Conservation (phyloP, 768 basidiomycete genomes). For the Nidularia sp. region DNA sequence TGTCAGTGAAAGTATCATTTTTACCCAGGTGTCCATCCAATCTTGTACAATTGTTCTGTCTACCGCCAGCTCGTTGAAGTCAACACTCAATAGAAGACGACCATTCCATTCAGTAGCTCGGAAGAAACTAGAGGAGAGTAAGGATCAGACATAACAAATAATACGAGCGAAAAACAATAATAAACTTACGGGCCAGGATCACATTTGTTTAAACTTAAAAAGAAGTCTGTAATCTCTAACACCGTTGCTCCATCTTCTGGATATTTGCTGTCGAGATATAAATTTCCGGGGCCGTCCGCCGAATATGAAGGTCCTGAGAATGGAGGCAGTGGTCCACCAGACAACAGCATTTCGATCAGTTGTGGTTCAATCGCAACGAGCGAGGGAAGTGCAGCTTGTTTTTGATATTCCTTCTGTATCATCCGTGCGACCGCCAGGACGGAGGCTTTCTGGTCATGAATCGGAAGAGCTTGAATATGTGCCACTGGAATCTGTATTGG, state of each 20-base stretch:
- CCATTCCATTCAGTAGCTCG: slow-evolving; percentile 13
- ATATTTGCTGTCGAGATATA: slow-evolving; percentile 8
- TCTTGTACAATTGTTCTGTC: slow-evolving; percentile 7
- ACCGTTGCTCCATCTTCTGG: slow-evolving; percentile 4
- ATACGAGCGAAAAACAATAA: neutral
- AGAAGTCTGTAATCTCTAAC: slow-evolving; percentile 13
- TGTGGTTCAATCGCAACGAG: slow-evolving; percentile 12
- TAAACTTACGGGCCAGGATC: slow-evolving; percentile 13
- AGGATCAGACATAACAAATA: neutral
- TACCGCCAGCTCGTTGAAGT: slow-evolving; percentile 12
- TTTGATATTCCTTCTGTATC: slow-evolving; percentile 10
- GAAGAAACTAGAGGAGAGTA: slow-evolving; percentile 11
- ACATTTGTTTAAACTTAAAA: slow-evolving; percentile 11
- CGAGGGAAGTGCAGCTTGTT: slow-evolving; percentile 9
- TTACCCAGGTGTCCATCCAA: slow-evolving; percentile 11
- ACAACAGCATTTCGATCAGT: slow-evolving; percentile 9
- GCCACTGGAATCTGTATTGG: slow-evolving; percentile 7
- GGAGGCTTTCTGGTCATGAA: slow-evolving; percentile 6
- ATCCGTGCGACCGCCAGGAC: slow-evolving; percentile 9
- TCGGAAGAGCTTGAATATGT: slow-evolving; percentile 6
- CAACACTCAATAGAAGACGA: slow-evolving; percentile 9
- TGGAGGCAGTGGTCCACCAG: slow-evolving; percentile 8
- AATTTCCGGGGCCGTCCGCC: slow-evolving; percentile 9
- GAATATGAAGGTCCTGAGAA: slow-evolving; percentile 10
- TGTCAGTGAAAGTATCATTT: slow-evolving; percentile 9